Evolutionary conservation across 495 filamentous ascomycete genomes (phyloP).

Genomic region (Cryomyces minteri): DNA sequence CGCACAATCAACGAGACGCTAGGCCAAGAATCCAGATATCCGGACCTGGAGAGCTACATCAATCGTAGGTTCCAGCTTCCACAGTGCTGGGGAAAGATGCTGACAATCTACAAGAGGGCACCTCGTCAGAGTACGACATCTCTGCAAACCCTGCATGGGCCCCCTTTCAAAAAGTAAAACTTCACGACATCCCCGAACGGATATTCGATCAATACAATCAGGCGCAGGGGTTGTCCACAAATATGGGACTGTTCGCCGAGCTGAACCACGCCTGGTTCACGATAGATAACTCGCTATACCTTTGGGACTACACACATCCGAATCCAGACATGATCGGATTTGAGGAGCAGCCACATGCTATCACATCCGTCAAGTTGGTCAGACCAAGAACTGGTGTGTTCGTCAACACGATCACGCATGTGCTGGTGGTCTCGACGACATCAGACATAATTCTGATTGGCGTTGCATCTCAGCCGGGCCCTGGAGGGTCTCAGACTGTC

Average conservation of each 20-base stretch:
- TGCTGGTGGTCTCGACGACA: constrained; percentile 76
- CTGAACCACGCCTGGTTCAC: constrained; percentile 88
- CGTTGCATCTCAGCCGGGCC: constrained; percentile 38
- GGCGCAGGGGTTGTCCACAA: constrained; percentile 53
- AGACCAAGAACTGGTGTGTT: constrained; percentile 69
- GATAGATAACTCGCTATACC: constrained; percentile 87
- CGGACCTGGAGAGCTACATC: constrained; percentile 78
- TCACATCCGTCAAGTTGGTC: constrained; percentile 69
- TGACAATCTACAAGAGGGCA: constrained; percentile 38
- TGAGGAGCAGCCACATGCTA: constrained; percentile 71
- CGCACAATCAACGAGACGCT: constrained; percentile 68
- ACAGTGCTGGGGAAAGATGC: not conserved
- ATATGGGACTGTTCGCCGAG: constrained; percentile 84
- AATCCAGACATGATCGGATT: constrained; percentile 81
- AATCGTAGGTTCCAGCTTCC: constrained; percentile 44
- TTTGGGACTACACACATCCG: constrained; percentile 91
- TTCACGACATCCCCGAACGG: constrained; percentile 70
- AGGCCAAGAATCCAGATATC: constrained; percentile 56
- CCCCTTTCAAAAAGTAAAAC: constrained; percentile 68
- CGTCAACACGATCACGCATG: constrained; percentile 58
- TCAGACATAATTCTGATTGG: constrained; percentile 70
- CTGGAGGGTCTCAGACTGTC: constrained; percentile 49
- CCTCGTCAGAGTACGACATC: constrained; percentile 83
- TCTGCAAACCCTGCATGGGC: constrained; percentile 49
- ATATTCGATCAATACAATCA: constrained; percentile 82